Evolutionary conservation across 495 filamentous ascomycete species (phyloP).

Genomic region (Penicillium ucsense): DNA sequence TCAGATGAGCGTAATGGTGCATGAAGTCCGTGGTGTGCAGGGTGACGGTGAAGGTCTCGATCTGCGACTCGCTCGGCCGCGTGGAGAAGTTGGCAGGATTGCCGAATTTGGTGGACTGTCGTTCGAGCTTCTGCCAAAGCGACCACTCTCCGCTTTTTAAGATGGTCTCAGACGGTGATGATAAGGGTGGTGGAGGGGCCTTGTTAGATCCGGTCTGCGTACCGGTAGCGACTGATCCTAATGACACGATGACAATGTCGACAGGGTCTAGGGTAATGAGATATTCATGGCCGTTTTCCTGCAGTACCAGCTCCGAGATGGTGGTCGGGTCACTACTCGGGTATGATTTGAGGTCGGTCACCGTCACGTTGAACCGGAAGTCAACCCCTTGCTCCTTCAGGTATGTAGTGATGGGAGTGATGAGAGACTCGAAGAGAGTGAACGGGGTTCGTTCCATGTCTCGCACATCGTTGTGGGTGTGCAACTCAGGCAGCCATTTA

Average conservation of each 20-base stretch:
- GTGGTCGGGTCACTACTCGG: not conserved
- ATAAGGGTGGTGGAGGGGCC: not conserved
- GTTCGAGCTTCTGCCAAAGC: slow-evolving; percentile 20
- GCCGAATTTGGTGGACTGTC: slow-evolving; percentile 21
- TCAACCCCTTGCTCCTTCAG: not conserved
- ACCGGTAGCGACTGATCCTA: not conserved
- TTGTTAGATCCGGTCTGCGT: not conserved
- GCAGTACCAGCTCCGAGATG: not conserved
- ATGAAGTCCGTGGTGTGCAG: slow-evolving; percentile 24
- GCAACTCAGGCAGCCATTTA: not conserved
- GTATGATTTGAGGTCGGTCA: slow-evolving; percentile 1
- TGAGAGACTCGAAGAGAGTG: not conserved
- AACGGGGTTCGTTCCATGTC: not conserved
- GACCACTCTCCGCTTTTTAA: slow-evolving; percentile 11
- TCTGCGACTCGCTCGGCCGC: slow-evolving; percentile 21
- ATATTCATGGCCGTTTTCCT: not conserved
- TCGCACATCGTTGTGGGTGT: not conserved
- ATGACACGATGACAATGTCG: slow-evolving; percentile 1
- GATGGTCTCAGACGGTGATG: not conserved
- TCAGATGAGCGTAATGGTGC: not conserved
- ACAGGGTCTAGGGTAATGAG: not conserved
- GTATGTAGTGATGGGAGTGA: slow-evolving; percentile 1
- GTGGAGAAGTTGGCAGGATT: slow-evolving; percentile 34
- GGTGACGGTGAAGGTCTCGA: slow-evolving; percentile 34
- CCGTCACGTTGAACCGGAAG: not conserved